phyloP scores from a whole-genome alignment of 2,329 filamentous ascomycete species.

The Cladosporium halotolerans region DNA sequence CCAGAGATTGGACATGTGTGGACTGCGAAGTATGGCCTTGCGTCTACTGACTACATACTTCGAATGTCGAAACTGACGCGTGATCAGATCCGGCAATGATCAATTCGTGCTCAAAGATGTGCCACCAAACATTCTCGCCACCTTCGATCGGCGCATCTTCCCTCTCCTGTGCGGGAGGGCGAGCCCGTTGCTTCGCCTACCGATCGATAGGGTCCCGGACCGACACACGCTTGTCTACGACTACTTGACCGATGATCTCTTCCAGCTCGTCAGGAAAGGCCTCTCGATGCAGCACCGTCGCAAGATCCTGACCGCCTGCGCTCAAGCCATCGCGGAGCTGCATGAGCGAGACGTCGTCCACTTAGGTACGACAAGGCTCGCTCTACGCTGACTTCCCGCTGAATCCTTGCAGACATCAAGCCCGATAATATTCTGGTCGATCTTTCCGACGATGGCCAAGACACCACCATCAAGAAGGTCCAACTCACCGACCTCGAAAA shows the following conservation, averaged over 20 bases:
- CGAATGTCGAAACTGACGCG: neutral
- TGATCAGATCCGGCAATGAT: constrained; percentile 17
- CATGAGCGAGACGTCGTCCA: constrained; percentile 25
- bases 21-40: constrained; percentile 24
- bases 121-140: constrained; percentile 17
- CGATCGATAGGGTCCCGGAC: constrained; percentile 19
- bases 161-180: constrained; percentile 19
- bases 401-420: constrained; percentile 25
- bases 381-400: neutral
- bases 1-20: constrained; percentile 28
- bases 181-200: constrained; percentile 19
- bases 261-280: constrained; percentile 16
- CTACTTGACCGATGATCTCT: constrained; percentile 21
- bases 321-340: constrained; percentile 24
- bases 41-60: neutral
- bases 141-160: constrained; percentile 21
- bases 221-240: constrained; percentile 23
- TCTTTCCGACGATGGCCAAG: too few relatives aligned
- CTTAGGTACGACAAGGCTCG: constrained; percentile 17
- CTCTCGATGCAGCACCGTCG: constrained; percentile 17
- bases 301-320: constrained; percentile 23
- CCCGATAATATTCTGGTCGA: constrained; percentile 30
- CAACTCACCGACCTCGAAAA: constrained; percentile 29
- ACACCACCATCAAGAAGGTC: constrained; percentile 19
- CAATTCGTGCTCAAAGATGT: constrained; percentile 24